Evolutionary conservation across 2,329 filamentous ascomycete species (phyloP).

Genomic region (Sordariomycetes sp.): DNA sequence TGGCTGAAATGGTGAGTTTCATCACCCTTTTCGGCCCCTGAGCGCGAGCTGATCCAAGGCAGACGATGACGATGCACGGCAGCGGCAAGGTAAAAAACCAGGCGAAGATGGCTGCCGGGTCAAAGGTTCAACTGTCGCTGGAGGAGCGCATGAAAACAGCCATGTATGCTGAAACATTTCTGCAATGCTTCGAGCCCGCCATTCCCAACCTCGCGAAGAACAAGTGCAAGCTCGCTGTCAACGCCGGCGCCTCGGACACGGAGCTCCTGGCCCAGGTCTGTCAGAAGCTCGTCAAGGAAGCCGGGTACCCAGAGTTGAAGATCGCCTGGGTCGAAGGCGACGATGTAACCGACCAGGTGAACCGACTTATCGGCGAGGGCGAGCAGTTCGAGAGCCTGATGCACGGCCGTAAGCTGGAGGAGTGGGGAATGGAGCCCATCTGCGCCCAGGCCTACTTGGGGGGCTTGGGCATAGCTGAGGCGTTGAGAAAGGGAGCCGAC

Average conservation of each 20-base stretch:
- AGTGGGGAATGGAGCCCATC: constrained; percentile 15
- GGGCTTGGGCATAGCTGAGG: constrained; percentile 34
- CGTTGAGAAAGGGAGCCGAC: constrained; percentile 30
- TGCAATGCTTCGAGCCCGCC: constrained; percentile 11
- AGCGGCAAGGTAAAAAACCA: constrained; percentile 15
- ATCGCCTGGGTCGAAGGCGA: constrained; percentile 10
- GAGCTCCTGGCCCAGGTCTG: constrained; percentile 4
- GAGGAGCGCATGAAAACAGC: constrained; percentile 8
- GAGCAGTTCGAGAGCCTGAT: constrained; percentile 13
- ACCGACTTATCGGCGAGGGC: constrained; percentile 10
- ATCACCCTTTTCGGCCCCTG: constrained; percentile 17
- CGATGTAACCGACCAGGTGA: constrained; percentile 9
- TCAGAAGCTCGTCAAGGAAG: constrained; percentile 2
- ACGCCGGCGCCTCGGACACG: constrained; percentile 5
- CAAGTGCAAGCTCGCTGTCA: constrained; percentile 5
- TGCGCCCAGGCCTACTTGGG: constrained; percentile 35
- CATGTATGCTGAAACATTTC: constrained; percentile 15
- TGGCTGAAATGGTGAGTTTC: constrained; percentile 6
- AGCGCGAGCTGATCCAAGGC: constrained; percentile 8
- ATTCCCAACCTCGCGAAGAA: constrained; percentile 8
- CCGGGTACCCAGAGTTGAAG: constrained; percentile 15
- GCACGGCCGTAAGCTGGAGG: constrained; percentile 10
- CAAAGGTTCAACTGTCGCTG: background rate
- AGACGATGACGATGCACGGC: constrained; percentile 20
- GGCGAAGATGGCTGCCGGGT: background rate